Conservation (phyloP, 140 eudicot species). For the Oenanthe javanica region DNA sequence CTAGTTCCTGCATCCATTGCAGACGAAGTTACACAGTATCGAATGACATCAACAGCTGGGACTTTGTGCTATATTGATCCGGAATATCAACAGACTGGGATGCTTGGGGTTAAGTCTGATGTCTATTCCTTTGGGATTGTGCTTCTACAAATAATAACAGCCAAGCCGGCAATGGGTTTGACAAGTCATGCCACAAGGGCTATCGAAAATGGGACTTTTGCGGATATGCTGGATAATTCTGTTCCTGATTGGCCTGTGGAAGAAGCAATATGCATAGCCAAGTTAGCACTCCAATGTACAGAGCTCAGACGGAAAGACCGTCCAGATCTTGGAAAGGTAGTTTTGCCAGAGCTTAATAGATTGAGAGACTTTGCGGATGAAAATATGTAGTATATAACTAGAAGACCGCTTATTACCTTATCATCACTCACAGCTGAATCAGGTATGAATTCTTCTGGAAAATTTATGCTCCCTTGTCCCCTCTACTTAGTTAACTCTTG, state of each 20-base stretch:
- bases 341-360: constrained; percentile 43
- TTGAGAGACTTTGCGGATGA: constrained; percentile 38
- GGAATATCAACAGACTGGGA: constrained; percentile 59
- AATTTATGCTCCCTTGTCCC: neutral
- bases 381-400: constrained; percentile 12
- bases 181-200: constrained; percentile 39
- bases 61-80: constrained; percentile 73
- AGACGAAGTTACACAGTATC: constrained; percentile 43
- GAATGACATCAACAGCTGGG: constrained; percentile 58
- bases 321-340: constrained; percentile 48
- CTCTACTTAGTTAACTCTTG: neutral
- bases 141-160: constrained; percentile 54
- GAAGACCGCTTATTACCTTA: neutral
- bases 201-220: constrained; percentile 36
- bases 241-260: constrained; percentile 47
- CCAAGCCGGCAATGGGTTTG: constrained; percentile 55
- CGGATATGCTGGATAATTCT: constrained; percentile 37
- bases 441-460: neutral
- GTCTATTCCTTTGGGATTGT: constrained; percentile 55
- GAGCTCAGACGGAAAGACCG: constrained; percentile 59
- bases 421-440: neutral
- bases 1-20: constrained; percentile 39
- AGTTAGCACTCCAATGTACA: constrained; percentile 43
- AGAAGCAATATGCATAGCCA: constrained; percentile 40
- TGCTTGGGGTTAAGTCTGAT: constrained; percentile 56